Percentiles rank a stretch among this genome's conserved stretches.
Conservation (phyloP, 1,284 basidiomycete genomes). For the Vanrija sp. region DNA sequence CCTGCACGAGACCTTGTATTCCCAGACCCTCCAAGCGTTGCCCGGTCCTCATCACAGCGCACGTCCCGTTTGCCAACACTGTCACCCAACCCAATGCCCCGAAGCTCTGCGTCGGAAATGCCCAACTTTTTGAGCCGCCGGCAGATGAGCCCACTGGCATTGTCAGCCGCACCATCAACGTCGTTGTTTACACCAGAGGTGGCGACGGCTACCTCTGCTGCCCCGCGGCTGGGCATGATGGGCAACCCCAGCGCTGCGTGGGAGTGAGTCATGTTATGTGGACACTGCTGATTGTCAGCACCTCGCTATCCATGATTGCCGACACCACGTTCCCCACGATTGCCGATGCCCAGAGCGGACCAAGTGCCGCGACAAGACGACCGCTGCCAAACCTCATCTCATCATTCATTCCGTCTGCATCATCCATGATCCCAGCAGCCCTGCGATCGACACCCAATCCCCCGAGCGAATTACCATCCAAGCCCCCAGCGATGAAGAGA, state of each 20-base stretch:
- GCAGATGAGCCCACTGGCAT: constrained; percentile 44
- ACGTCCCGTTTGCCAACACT: constrained; percentile 56
- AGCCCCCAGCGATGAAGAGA: constrained; percentile 46
- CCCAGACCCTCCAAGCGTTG: constrained; percentile 26
- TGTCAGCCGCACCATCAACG: constrained; percentile 49
- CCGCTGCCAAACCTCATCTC: constrained; percentile 38
- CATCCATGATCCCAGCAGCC: constrained; percentile 20
- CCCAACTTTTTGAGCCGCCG: constrained; percentile 55
- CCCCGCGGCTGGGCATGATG: constrained; percentile 29
- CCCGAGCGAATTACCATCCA: constrained; percentile 13
- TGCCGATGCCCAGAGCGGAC: constrained; percentile 9
- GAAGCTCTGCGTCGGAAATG: constrained; percentile 39
- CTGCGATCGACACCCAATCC: constrained; percentile 27
- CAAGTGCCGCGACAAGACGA: constrained; percentile 9
- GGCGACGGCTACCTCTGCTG: constrained; percentile 10
- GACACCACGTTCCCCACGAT: constrained; percentile 40
- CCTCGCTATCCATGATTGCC: constrained; percentile 24
- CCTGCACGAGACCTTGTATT: constrained; percentile 28
- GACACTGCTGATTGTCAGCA: constrained; percentile 16
- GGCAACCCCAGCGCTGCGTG: constrained; percentile 24
- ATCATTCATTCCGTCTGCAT: constrained; percentile 19
- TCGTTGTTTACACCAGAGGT: constrained; percentile 69
- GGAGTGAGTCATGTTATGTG: constrained; percentile 29
- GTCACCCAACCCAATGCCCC: constrained; percentile 46
- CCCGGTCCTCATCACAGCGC: constrained; percentile 26